A percentile compares a stretch with the other conserved stretches of the same genome.
Evolutionary conservation across 306 rosid genomes (phyloP).

Genomic region (Geum urbanum): DNA sequence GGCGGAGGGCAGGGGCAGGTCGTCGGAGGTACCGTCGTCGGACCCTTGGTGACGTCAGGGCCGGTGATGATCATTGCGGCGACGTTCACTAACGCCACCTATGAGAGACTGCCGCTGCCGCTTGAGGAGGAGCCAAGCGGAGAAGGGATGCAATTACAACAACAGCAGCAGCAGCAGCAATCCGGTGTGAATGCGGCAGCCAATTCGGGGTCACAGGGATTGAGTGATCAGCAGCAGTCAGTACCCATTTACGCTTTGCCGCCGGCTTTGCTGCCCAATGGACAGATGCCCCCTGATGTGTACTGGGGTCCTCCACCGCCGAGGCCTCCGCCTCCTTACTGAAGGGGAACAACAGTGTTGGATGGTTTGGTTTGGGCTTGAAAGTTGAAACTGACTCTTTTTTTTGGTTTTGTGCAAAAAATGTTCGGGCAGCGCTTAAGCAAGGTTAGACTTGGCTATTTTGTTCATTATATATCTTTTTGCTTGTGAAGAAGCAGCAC

Average conservation of each 20-base stretch:
- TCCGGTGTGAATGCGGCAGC: constrained; percentile 35
- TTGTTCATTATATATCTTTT: constrained; percentile 23
- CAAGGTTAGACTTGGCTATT: constrained; percentile 22
- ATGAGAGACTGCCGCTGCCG: constrained; percentile 70
- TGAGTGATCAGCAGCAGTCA: constrained; percentile 26
- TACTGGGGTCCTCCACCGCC: constrained; percentile 65
- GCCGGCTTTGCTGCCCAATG: constrained; percentile 60
- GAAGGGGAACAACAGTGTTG: background rate
- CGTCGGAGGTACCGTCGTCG: constrained; percentile 67
- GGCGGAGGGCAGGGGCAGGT: constrained; percentile 78
- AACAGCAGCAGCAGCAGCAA: constrained; percentile 21
- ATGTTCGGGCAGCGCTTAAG: constrained; percentile 20
- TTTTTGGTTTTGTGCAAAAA: constrained; percentile 16
- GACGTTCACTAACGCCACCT: constrained; percentile 69
- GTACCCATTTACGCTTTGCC: constrained; percentile 54
- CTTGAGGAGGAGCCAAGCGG: constrained; percentile 48
- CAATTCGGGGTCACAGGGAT: constrained; percentile 37
- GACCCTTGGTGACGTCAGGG: constrained; percentile 62
- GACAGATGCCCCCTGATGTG: constrained; percentile 62
- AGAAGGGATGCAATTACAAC: constrained; percentile 41
- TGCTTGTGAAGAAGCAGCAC: constrained; percentile 21
- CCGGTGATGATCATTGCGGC: constrained; percentile 78
- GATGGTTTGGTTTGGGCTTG: constrained; percentile 10
- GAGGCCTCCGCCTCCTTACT: constrained; percentile 64
- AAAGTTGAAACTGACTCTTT: background rate